A percentile compares a stretch with the other conserved stretches of the same genome.
phyloP scores from a whole-genome alignment of 176 grass and related monocot genomes.

The Coix lacrymajobi region DNA sequence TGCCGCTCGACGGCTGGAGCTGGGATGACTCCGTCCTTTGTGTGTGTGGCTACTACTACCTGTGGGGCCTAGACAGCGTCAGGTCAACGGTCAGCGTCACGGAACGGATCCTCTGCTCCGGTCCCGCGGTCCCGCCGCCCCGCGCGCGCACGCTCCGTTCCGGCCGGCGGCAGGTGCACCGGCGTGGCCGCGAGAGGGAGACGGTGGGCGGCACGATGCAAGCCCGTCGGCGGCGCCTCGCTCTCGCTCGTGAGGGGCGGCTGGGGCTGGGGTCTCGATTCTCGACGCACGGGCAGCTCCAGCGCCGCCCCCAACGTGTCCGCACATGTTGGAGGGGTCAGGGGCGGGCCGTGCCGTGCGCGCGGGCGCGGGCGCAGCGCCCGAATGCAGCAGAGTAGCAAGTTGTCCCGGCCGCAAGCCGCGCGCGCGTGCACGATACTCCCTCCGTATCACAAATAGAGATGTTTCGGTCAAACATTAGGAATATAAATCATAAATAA shows the following conservation, averaged over 20 bases:
- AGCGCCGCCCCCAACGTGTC: constrained; percentile 12
- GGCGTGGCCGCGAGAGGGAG: background rate
- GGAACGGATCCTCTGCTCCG: background rate
- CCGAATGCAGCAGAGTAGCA: background rate
- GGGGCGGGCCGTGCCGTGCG: background rate
- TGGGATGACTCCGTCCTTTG: background rate
- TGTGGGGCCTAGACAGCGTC: background rate
- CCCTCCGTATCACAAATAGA: no score
- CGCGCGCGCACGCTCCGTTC: background rate
- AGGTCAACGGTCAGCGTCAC: constrained; percentile 28
- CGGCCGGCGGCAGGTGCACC: background rate
- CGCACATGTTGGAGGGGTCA: background rate
- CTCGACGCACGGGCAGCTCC: constrained; percentile 6
- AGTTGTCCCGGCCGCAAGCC: background rate
- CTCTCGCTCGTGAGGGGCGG: background rate
- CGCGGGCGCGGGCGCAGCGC: background rate
- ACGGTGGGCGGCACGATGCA: background rate
- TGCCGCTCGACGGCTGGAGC: background rate
- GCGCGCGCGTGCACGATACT: background rate
- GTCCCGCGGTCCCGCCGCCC: no score
- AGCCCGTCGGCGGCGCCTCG: background rate
- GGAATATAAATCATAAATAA: no score
- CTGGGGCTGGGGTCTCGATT: background rate
- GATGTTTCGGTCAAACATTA: no score
- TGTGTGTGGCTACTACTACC: background rate